phyloP scores from a whole-genome alignment of 305 asterid genomes.

The Fraxinus platypoda region DNA sequence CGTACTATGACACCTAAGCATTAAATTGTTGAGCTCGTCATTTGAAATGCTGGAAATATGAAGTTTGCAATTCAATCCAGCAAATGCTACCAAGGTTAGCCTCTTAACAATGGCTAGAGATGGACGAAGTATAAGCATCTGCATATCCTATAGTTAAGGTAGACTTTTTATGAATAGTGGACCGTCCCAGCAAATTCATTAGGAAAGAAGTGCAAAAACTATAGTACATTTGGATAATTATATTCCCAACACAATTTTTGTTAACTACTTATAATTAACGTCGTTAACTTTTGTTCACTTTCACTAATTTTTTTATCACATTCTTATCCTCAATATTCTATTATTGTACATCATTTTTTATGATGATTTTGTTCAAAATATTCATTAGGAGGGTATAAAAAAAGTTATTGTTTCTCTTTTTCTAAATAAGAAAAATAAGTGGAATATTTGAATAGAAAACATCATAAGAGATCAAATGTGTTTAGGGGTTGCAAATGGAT shows the following conservation, averaged over 20 bases:
- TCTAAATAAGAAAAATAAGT: no score
- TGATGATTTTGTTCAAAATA: no score
- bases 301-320: neutral
- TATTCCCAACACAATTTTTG: neutral
- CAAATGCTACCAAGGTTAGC: neutral
- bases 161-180: neutral
- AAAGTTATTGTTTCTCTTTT: no score
- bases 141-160: neutral
- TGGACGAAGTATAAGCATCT: neutral
- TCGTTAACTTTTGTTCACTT: neutral
- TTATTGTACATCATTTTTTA: neutral
- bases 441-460: neutral
- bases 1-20: neutral
- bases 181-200: neutral
- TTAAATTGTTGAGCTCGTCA: neutral
- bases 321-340: neutral
- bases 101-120: neutral
- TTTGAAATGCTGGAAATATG: neutral
- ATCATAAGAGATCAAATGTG: neutral
- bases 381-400: neutral
- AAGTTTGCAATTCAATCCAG: neutral
- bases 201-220: neutral
- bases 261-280: no score
- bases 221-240: neutral
- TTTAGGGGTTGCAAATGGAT: neutral